phyloP scores from a whole-genome alignment of 306 rosid species.

The Cicer arietinum region DNA sequence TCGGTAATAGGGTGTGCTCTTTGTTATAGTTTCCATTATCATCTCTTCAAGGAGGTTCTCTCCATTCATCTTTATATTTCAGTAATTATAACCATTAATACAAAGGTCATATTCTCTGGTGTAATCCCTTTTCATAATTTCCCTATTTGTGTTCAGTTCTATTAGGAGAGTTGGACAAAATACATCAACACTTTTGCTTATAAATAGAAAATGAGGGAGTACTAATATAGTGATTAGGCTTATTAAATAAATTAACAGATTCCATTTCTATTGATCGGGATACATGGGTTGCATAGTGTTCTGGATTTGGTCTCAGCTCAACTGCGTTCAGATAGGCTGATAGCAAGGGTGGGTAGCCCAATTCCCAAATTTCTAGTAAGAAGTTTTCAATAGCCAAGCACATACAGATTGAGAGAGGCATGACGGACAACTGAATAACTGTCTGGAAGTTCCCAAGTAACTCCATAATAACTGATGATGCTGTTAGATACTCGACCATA shows the following conservation, averaged over 20 bases:
- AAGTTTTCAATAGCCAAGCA: not conserved
- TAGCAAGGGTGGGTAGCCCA: not conserved
- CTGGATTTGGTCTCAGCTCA: not conserved
- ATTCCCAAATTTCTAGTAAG: not conserved
- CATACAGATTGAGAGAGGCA: not conserved
- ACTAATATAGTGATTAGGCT: not conserved
- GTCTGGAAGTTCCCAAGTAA: not conserved
- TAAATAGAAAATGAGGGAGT: too few species aligned
- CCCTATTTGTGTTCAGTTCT: too few species aligned
- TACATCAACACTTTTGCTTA: too few species aligned
- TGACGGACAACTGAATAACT: not conserved
- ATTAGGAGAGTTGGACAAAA: too few species aligned
- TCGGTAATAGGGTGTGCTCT: too few species aligned
- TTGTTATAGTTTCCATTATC: too few species aligned
- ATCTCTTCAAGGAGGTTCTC: too few species aligned
- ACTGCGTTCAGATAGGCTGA: not conserved
- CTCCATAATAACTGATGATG: not conserved
- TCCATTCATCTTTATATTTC: too few species aligned
- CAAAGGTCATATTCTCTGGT: too few species aligned
- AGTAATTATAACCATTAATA: too few species aligned
- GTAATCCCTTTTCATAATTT: too few species aligned
- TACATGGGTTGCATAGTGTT: not conserved
- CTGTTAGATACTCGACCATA: not conserved
- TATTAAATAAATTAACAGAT: constrained; percentile 2
- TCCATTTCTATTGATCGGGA: constrained; percentile 23